Percentiles rank a stretch among this genome's conserved stretches.
Conservation (phyloP, 2,329 filamentous ascomycete species). For the Pestalotiopsis sp. region DNA sequence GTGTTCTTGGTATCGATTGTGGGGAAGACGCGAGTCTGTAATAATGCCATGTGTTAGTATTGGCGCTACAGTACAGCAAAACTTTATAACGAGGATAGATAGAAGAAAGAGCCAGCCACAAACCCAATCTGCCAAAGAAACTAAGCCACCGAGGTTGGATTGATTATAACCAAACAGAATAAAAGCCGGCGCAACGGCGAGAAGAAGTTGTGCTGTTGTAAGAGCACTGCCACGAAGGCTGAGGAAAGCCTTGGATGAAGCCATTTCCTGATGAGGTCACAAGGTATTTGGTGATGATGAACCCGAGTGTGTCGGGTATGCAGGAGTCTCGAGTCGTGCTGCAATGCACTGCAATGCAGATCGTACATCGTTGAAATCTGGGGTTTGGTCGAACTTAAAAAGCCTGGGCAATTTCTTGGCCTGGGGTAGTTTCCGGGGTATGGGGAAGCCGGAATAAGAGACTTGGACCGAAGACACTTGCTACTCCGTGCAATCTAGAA, state of each 20-base stretch:
- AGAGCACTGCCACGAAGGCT: slow-evolving; percentile 39
- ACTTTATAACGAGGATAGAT: neutral
- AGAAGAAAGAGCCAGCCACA: neutral
- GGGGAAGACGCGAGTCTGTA: slow-evolving; percentile 34
- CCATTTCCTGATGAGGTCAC: neutral
- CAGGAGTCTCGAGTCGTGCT: neutral
- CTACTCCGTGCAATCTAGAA: neutral
- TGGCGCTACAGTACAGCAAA: neutral
- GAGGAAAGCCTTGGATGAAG: slow-evolving; percentile 19
- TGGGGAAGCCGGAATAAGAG: neutral
- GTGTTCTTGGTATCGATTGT: slow-evolving; percentile 40
- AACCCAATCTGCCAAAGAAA: slow-evolving; percentile 35
- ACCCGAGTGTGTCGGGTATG: neutral
- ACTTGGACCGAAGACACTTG: neutral
- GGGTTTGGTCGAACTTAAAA: neutral
- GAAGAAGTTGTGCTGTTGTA: slow-evolving; percentile 39
- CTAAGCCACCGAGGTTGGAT: slow-evolving; percentile 38
- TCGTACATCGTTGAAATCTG: neutral
- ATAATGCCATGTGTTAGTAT: neutral
- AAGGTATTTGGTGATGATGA: neutral
- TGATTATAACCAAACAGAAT: slow-evolving; percentile 46
- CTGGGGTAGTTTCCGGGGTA: neutral
- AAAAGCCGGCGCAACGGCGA: slow-evolving; percentile 45
- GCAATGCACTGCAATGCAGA: neutral
- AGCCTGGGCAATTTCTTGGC: neutral